Evolutionary conservation across 129 eudicot genomes (phyloP), one percentile per base, ranked within the genome.

Genomic region (Cynara cardunculus): DNA sequence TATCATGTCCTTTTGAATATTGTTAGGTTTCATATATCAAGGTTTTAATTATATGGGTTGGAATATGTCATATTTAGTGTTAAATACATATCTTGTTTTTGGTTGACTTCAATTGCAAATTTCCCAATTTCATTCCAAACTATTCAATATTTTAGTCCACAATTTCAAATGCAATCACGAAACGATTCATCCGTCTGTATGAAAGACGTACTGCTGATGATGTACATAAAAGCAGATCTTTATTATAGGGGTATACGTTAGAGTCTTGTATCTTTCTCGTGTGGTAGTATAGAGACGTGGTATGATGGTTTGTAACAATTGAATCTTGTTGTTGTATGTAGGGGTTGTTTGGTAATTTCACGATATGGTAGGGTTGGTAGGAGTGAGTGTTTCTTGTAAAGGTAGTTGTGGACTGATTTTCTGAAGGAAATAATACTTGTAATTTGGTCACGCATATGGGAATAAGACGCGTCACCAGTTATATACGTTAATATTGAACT

Each of bases 1-100:
- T 34, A 82, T 76, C 11, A 53, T 69, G 34, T 69, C 64, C 56
- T 75, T 75, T 75, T 68, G 30, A 67, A 49, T 18, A 75, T 49
- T 32, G 76, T 49, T 75, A 74, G 85, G 64, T 53, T 26, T 65
- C 74, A 65, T 64, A 65, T 64, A 64, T 73, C 67, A 81, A 73
- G 67, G 27, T 25, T 61, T 61, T 24, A 72, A 35, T 81, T 62
- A 73, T 75, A 73, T 25, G 67, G 72, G 76, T 71, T 49, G 32
- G 69, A 65, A 39, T 41, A 9, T 22, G 68, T 74, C 59, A 62
- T 24, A 31, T 24, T 7, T 74, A 22, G 41, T 28, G 53, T 28
- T 19, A 46, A 28, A 19, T 31, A 71, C 13, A 53, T 22, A 70
- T 56, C 77, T 71, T 71, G 77, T 22, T 70, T 70, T 53, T 1